Evolutionary conservation across 805 yeast species (phyloP).

Genomic region (Tetrapisispora namnaoensis): DNA sequence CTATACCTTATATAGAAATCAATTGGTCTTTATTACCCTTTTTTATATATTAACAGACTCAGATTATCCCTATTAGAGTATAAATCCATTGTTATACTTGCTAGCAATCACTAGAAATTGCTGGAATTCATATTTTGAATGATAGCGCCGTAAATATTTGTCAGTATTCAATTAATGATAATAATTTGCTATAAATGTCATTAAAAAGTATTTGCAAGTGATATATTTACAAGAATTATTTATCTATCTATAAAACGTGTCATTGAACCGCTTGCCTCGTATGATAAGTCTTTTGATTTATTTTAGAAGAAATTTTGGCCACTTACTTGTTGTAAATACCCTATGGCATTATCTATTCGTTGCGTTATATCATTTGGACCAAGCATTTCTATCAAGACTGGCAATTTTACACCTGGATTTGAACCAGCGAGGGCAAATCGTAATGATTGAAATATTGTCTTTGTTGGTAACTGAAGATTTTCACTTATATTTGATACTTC

Average conservation of each 20-base stretch:
- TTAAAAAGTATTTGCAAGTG: neutral
- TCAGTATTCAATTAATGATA: too few relatives aligned
- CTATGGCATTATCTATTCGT: conserved; percentile 22
- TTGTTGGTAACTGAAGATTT: conserved; percentile 15
- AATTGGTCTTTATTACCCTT: too few relatives aligned
- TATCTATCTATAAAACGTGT: too few relatives aligned
- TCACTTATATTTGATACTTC: neutral
- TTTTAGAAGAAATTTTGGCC: neutral
- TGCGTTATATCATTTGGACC: conserved; percentile 34
- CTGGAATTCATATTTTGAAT: neutral
- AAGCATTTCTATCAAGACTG: conserved; percentile 43
- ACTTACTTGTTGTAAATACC: neutral
- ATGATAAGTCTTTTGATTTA: too few relatives aligned
- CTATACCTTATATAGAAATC: too few relatives aligned
- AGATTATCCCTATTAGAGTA: neutral
- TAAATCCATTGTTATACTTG: neutral
- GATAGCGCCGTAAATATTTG: neutral
- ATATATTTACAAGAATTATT: neutral
- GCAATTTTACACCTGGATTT: conserved; percentile 59
- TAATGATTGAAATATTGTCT: conserved; percentile 43
- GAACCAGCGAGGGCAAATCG: conserved; percentile 66
- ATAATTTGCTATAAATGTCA: neutral
- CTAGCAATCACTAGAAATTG: neutral
- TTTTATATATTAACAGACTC: neutral
- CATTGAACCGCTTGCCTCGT: too few relatives aligned